phyloP scores from a whole-genome alignment of 768 basidiomycete genomes.

The Suillus luteus region DNA sequence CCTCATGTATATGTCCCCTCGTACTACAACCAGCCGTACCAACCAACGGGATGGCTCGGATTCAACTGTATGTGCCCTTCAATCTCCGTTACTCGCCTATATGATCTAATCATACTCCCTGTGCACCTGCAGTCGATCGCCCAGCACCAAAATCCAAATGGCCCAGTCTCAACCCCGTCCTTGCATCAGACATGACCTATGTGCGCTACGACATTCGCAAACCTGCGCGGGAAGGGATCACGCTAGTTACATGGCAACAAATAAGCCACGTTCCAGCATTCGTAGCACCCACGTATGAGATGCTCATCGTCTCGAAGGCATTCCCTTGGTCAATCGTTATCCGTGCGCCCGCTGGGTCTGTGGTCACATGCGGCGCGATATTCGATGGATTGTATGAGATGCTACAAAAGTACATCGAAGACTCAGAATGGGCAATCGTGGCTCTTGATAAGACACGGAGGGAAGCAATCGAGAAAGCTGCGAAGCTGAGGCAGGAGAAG shows the following conservation, averaged over 20 bases:
- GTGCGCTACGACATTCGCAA: conserved; percentile 52
- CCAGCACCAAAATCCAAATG: conserved; percentile 38
- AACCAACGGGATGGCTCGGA: conserved; percentile 18
- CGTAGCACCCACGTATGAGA: conserved; percentile 30
- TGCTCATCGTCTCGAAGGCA: conserved; percentile 58
- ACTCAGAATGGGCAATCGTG: conserved; percentile 70
- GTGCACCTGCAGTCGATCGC: conserved; percentile 21
- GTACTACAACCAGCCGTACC: conserved; percentile 20
- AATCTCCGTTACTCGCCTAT: neutral
- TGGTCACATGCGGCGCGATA: conserved; percentile 51
- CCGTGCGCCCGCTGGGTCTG: conserved; percentile 30
- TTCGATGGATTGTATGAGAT: conserved; percentile 53
- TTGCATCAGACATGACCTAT: conserved; percentile 53
- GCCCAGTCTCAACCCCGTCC: conserved; percentile 53
- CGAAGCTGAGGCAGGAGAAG: conserved; percentile 47
- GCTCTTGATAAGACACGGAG: conserved; percentile 43
- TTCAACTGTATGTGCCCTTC: conserved; percentile 18
- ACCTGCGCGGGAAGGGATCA: conserved; percentile 43
- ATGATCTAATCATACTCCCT: neutral
- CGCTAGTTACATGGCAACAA: conserved; percentile 43
- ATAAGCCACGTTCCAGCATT: conserved; percentile 41
- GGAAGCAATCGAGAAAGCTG: conserved; percentile 50
- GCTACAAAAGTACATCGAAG: conserved; percentile 55
- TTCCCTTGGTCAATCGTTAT: conserved; percentile 73
- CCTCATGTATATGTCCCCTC: conserved; percentile 31